These are phyloP conservation scores for Delitschia confertaspora DNA, from an alignment of 495 filamentous ascomycete genomes.

Conservation along the genomic window DNA sequence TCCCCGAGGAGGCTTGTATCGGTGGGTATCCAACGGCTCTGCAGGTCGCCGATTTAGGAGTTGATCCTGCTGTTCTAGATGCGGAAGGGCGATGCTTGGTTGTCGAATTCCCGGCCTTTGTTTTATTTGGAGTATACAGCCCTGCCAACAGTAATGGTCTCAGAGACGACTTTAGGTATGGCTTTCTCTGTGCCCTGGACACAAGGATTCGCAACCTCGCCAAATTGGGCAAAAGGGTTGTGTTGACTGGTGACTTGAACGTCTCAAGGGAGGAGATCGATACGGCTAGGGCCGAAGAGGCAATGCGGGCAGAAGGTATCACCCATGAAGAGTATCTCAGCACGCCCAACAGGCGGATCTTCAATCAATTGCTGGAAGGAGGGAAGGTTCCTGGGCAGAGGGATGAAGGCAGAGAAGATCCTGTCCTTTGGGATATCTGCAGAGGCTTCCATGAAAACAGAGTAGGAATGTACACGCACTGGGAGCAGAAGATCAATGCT, in stretches of 20 bases:
- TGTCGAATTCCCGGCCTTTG: slow-evolving; percentile 93
- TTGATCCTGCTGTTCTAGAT: slow-evolving; percentile 68
- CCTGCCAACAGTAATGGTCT: slow-evolving; percentile 80
- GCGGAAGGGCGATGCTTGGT: slow-evolving; percentile 87
- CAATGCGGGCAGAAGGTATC: slow-evolving; percentile 58
- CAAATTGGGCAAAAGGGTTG: slow-evolving; percentile 68
- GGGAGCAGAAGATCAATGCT: slow-evolving; percentile 79
- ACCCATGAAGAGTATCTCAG: slow-evolving; percentile 63
- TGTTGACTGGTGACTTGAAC: slow-evolving; percentile 86
- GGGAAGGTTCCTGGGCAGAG: slow-evolving; percentile 61
- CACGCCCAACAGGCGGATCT: slow-evolving; percentile 63
- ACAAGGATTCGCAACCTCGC: slow-evolving; percentile 73
- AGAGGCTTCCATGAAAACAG: slow-evolving; percentile 71
- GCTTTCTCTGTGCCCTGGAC: slow-evolving; percentile 72
- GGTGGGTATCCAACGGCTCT: slow-evolving; percentile 74
- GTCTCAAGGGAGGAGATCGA: slow-evolving; percentile 70
- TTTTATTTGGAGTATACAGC: slow-evolving; percentile 82
- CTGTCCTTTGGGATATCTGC: slow-evolving; percentile 79
- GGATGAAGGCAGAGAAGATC: slow-evolving; percentile 62
- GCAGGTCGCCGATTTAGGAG: slow-evolving; percentile 51
- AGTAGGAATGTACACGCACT: slow-evolving; percentile 90
- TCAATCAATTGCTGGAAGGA: slow-evolving; percentile 73
- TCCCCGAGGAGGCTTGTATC: slow-evolving; percentile 70
- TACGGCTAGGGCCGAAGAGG: slow-evolving; percentile 58
- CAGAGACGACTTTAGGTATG: slow-evolving; percentile 73